phyloP scores from a whole-genome alignment of 345 rosid species.

The Linum lewisii region DNA sequence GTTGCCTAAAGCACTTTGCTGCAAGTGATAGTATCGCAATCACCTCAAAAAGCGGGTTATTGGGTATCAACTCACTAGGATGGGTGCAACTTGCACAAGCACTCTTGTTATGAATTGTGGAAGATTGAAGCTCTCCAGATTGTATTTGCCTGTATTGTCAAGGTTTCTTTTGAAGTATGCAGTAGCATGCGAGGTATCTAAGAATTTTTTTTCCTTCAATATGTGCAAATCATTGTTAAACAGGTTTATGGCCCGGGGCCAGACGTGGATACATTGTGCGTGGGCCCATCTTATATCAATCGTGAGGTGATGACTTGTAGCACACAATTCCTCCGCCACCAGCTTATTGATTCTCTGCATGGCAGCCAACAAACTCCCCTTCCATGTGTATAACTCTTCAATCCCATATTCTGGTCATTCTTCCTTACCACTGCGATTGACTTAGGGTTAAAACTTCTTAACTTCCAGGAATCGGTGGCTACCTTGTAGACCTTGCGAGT shows the following conservation, averaged over 20 bases:
- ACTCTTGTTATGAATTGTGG: not conserved
- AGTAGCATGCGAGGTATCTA: not conserved
- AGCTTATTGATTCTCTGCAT: too few relatives aligned
- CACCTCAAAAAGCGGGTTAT: not conserved
- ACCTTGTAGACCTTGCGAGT: too few relatives aligned
- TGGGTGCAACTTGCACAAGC: not conserved
- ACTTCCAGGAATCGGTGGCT: too few relatives aligned
- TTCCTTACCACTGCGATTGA: too few relatives aligned
- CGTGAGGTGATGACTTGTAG: slow-evolving; percentile 12
- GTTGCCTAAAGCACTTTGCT: too few relatives aligned
- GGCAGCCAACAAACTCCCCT: too few relatives aligned
- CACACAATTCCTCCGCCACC: too few relatives aligned
- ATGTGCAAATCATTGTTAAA: not conserved
- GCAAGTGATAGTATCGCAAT: too few relatives aligned
- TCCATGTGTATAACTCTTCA: too few relatives aligned
- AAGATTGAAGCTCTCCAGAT: not conserved
- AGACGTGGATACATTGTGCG: slow-evolving; percentile 8
- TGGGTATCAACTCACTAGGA: not conserved
- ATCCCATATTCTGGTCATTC: too few relatives aligned
- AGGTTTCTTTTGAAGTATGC: not conserved
- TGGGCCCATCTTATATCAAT: slow-evolving; percentile 10
- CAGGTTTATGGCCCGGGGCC: slow-evolving; percentile 10
- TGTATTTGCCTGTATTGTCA: not conserved
- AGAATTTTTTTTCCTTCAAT: not conserved
- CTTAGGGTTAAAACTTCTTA: too few relatives aligned